A percentile compares a stretch with the other conserved stretches of the same genome.
Evolutionary conservation across 139 green algal species (phyloP).

Genomic region (Haematococcus lacustris): DNA sequence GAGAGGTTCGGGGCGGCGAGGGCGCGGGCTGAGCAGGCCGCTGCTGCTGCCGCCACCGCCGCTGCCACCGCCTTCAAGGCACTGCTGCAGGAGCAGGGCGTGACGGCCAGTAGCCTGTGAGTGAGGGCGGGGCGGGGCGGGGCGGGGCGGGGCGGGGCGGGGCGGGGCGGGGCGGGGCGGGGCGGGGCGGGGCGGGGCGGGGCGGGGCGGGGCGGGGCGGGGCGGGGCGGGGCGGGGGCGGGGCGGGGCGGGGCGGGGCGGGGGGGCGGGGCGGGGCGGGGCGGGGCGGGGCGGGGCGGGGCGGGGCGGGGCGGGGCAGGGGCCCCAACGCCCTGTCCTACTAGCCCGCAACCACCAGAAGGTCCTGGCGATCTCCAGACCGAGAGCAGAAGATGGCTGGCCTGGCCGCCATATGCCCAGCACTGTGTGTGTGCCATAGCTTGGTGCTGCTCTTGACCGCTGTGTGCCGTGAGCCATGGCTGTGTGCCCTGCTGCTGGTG

Average conservation of each 20-base stretch:
- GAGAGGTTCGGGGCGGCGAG: constrained; percentile 28
- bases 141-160: neutral
- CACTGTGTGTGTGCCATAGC: neutral
- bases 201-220: neutral
- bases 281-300: no score
- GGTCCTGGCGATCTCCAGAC: neutral
- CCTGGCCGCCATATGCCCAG: neutral
- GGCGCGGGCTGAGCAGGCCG: constrained; percentile 4
- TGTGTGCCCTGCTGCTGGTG: no score
- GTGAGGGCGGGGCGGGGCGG: neutral
- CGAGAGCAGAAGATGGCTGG: neutral
- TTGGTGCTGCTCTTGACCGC: no score
- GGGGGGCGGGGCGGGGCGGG: no score
- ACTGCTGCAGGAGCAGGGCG: constrained; percentile 13
- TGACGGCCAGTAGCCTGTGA: neutral
- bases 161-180: neutral
- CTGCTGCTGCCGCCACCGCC: neutral
- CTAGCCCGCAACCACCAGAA: neutral
- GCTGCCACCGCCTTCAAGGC: constrained; percentile 11
- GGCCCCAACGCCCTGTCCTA: neutral
- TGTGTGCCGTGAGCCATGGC: neutral
- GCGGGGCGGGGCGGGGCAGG: no score
- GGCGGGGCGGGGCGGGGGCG: neutral
- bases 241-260: neutral
- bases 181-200: neutral